Percentiles rank a stretch among this genome's conserved stretches.
Evolutionary conservation across 2,329 filamentous ascomycete genomes (phyloP).

Genomic region (Aspergillus ruber): DNA sequence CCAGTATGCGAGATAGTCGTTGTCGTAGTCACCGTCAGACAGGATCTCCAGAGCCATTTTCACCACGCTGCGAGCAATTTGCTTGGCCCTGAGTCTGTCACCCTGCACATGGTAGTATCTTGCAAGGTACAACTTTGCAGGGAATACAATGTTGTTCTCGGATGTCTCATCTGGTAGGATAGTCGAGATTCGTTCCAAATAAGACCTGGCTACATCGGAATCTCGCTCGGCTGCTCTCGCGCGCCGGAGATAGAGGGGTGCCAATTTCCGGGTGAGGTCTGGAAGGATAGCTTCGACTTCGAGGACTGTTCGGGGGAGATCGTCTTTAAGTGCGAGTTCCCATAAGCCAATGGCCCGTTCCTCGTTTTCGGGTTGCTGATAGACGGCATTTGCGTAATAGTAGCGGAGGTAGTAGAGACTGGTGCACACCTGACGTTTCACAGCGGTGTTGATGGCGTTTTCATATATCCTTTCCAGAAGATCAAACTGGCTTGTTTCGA

Average conservation of each 20-base stretch:
- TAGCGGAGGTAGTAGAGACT: conserved; percentile 10
- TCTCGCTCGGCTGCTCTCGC: conserved; percentile 5
- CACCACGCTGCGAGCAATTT: conserved; percentile 13
- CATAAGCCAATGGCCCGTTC: conserved; percentile 10
- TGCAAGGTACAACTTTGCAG: conserved; percentile 12
- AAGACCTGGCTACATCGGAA: conserved; percentile 4
- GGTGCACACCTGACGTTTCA: conserved; percentile 2
- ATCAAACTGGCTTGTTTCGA: conserved; percentile 11
- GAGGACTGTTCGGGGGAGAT: conserved; percentile 9
- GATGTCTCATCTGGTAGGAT: conserved; percentile 11
- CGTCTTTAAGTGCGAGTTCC: conserved; percentile 10
- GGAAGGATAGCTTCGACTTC: conserved; percentile 9
- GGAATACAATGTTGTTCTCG: conserved; percentile 11
- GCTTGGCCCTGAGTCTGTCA: conserved; percentile 13
- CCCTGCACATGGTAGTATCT: conserved; percentile 15
- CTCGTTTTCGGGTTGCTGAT: conserved; percentile 6
- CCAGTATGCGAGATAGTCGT: conserved; percentile 20
- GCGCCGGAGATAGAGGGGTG: conserved; percentile 11
- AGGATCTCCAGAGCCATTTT: conserved; percentile 22
- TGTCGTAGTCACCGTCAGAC: conserved; percentile 20
- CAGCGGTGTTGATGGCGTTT: conserved; percentile 11
- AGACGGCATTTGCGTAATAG: conserved; percentile 10
- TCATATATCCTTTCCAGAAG: conserved; percentile 15
- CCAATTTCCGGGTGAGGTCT: conserved; percentile 9
- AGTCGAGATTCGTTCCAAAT: conserved; percentile 8